Evolutionary conservation across 805 yeast genomes (phyloP).

Genomic region (Monosporozyma solicola): DNA sequence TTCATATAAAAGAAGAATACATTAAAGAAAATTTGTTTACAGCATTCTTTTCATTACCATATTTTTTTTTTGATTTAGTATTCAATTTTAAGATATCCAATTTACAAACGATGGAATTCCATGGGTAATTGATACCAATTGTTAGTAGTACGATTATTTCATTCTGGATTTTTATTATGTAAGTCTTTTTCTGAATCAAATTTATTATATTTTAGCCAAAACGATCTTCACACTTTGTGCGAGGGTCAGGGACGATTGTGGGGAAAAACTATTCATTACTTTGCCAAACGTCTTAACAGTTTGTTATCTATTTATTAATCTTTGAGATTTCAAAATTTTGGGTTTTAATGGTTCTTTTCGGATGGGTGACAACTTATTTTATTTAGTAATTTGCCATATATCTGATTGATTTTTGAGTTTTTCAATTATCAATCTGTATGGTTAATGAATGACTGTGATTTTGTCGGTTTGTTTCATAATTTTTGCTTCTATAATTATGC

Average conservation of each 20-base stretch:
- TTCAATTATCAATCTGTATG: conserved; percentile 10
- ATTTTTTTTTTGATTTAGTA: background rate
- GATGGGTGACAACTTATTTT: background rate
- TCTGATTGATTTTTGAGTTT: conserved; percentile 13
- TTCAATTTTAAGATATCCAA: background rate
- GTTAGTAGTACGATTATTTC: background rate
- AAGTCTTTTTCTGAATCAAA: background rate
- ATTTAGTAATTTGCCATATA: background rate
- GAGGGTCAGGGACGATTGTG: background rate
- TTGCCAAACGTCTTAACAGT: background rate
- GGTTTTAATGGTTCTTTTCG: background rate
- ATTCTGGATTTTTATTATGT: background rate
- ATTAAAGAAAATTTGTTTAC: background rate
- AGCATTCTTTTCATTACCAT: background rate
- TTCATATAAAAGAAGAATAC: background rate
- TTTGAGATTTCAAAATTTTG: background rate
- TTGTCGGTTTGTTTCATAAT: conserved; percentile 13
- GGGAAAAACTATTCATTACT: background rate
- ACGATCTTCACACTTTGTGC: background rate
- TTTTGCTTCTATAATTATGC: conserved; percentile 28
- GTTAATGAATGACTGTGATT: conserved; percentile 19
- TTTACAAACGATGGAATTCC: conserved; percentile 9
- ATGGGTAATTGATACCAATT: background rate
- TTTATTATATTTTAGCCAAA: background rate
- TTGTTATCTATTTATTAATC: background rate